Conservation (phyloP, 2,329 filamentous ascomycete genomes). For the Clarireedia hainanense region DNA sequence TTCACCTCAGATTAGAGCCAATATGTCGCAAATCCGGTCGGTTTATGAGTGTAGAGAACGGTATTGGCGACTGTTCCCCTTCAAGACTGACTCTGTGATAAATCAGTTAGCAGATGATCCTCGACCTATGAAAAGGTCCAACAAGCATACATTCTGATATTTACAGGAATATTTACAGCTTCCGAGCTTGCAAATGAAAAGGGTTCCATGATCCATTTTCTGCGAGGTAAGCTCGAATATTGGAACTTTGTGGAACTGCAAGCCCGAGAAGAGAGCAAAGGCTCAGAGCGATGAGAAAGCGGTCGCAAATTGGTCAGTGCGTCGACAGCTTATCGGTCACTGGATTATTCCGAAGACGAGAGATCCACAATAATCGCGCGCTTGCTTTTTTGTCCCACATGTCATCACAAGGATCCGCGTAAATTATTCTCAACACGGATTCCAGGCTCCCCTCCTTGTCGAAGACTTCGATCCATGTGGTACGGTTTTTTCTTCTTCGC, state of each 20-base stretch:
- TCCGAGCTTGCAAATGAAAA: constrained; percentile 93
- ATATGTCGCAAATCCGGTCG: constrained; percentile 76
- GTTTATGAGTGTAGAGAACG: constrained; percentile 70
- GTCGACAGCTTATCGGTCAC: too few species aligned
- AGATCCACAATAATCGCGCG: too few species aligned
- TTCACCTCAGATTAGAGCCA: constrained; percentile 72
- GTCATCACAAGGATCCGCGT: too few species aligned
- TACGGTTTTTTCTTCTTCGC: too few species aligned
- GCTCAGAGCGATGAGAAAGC: too few species aligned
- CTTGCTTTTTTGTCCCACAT: too few species aligned
- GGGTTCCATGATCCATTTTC: constrained; percentile 63
- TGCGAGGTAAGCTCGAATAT: background rate
- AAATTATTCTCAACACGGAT: too few species aligned
- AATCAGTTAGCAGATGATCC: constrained; percentile 20
- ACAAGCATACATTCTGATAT: constrained; percentile 49
- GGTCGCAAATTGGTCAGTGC: too few species aligned
- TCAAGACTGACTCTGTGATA: constrained; percentile 60
- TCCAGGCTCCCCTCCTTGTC: too few species aligned
- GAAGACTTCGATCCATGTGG: too few species aligned
- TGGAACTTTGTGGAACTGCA: background rate
- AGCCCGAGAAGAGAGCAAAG: too few species aligned
- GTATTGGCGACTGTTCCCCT: constrained; percentile 66
- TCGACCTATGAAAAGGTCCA: background rate
- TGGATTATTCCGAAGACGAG: too few species aligned
- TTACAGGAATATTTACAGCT: constrained; percentile 66